phyloP scores from a whole-genome alignment of 805 yeast genomes.

The Zygosaccharomyces rouxii region DNA sequence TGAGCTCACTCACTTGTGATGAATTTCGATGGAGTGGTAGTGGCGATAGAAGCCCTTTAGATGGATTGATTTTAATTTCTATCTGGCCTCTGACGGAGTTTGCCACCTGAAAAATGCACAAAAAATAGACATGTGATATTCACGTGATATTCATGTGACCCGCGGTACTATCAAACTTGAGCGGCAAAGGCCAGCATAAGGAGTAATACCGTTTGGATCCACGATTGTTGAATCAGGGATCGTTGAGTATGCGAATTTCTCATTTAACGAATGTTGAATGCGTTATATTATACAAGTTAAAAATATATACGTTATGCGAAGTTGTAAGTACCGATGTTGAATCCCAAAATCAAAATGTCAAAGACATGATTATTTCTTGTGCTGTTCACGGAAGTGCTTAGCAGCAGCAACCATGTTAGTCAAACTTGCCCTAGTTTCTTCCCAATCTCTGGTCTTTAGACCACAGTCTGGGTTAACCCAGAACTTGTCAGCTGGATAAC shows the following conservation, averaged over 20 bases:
- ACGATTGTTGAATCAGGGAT: neutral
- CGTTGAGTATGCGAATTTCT: too few species aligned
- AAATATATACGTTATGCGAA: conserved; percentile 3
- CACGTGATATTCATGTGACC: neutral
- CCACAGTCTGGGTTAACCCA: conserved; percentile 99
- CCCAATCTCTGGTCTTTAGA: conserved; percentile 99
- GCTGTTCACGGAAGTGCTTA: conserved; percentile 79
- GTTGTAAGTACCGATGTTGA: conserved; percentile 31
- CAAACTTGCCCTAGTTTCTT: conserved; percentile 90
- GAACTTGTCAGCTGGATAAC: conserved; percentile 95
- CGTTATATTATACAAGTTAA: conserved; percentile 28
- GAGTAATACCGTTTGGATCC: too few species aligned
- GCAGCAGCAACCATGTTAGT: conserved; percentile 99
- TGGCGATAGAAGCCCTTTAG: neutral
- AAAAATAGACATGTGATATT: neutral
- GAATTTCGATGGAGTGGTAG: neutral
- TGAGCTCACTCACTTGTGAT: neutral
- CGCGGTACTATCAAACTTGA: too few species aligned
- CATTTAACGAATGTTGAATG: conserved; percentile 38
- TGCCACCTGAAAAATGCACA: neutral
- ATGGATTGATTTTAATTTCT: neutral
- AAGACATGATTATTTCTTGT: conserved; percentile 26
- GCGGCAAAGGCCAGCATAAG: too few species aligned
- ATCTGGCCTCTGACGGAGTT: neutral
- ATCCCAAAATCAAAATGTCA: conserved; percentile 21